A percentile compares a stretch with the other conserved stretches of the same genome.
Evolutionary conservation across 768 basidiomycete genomes (phyloP).

Genomic region (Boletales sp.): DNA sequence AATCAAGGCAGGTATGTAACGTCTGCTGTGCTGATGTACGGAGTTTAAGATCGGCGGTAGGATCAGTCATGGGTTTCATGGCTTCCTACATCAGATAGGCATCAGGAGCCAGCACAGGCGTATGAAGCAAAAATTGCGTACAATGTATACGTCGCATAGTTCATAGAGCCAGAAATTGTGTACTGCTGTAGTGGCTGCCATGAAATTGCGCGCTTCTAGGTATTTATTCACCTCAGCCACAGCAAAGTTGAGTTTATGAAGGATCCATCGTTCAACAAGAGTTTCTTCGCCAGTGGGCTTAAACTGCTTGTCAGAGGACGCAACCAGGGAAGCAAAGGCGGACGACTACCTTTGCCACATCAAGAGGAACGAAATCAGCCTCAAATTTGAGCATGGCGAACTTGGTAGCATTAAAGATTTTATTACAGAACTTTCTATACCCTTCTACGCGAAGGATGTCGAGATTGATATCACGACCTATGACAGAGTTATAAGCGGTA

Average conservation of each 20-base stretch:
- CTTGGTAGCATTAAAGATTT: constrained; percentile 98
- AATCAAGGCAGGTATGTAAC: constrained; percentile 89
- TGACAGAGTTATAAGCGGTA: background rate
- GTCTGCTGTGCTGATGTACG: constrained; percentile 91
- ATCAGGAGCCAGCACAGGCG: background rate
- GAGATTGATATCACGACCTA: constrained; percentile 95
- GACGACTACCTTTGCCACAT: constrained; percentile 57
- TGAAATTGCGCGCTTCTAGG: constrained; percentile 84
- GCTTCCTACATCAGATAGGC: constrained; percentile 65
- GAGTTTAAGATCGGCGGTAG: constrained; percentile 55
- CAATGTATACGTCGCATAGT: constrained; percentile 98
- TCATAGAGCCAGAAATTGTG: constrained; percentile 99
- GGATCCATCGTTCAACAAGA: constrained; percentile 91
- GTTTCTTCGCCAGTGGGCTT: constrained; percentile 88
- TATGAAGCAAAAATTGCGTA: constrained; percentile 36
- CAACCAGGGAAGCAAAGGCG: background rate
- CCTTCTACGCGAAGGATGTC: constrained; percentile 96
- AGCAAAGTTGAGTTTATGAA: constrained; percentile 89
- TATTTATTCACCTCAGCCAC: constrained; percentile 71
- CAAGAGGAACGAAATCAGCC: constrained; percentile 71
- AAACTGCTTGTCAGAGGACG: no score
- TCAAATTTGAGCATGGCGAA: constrained; percentile 99
- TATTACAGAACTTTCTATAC: constrained; percentile 99
- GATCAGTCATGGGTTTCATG: constrained; percentile 97
- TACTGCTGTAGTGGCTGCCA: constrained; percentile 78